A percentile compares a stretch with the other conserved stretches of the same genome.
These are phyloP conservation scores for Monilinia aucupariae DNA, from an alignment of 2,329 filamentous ascomycete genomes.

Conservation along the genomic window DNA sequence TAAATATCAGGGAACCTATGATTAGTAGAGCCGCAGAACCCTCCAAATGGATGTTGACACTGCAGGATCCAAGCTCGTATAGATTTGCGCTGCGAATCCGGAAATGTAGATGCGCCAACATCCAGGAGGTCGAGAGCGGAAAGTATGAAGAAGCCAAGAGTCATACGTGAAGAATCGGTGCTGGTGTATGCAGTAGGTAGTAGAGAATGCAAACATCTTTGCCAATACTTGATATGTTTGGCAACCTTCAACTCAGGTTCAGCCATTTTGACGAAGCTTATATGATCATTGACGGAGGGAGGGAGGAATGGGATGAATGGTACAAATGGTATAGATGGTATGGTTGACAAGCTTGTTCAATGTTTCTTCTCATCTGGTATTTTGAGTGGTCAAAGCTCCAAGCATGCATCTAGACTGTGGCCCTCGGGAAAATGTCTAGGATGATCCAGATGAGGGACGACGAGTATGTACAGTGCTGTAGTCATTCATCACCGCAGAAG, in stretches of 20 bases:
- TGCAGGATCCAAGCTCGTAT: slow-evolving; percentile 74
- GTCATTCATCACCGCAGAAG: too few species aligned
- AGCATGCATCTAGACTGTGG: not conserved
- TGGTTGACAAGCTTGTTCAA: not conserved
- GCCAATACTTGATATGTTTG: slow-evolving; percentile 85
- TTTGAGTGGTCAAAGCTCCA: slow-evolving; percentile 6
- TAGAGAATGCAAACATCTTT: slow-evolving; percentile 74
- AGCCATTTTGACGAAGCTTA: slow-evolving; percentile 21
- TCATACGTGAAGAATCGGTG: slow-evolving; percentile 87
- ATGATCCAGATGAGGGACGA: too few species aligned
- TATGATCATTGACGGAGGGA: not conserved
- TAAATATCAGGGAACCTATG: slow-evolving; percentile 42
- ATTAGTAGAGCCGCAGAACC: slow-evolving; percentile 81
- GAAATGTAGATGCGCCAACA: slow-evolving; percentile 49
- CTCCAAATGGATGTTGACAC: slow-evolving; percentile 79
- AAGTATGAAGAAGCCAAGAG: slow-evolving; percentile 82
- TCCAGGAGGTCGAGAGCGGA: slow-evolving; percentile 78
- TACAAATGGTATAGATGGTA: too few species aligned
- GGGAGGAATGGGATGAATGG: too few species aligned
- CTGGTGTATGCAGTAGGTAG: slow-evolving; percentile 79
- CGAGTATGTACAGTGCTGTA: too few species aligned
- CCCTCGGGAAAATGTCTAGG: too few species aligned
- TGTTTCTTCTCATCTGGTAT: not conserved
- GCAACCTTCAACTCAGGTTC: slow-evolving; percentile 48
- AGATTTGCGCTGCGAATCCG: slow-evolving; percentile 43